Percentiles rank a stretch among this genome's conserved stretches.
Evolutionary conservation across 176 grass and related monocot genomes (phyloP).

Genomic region (Pharus latifolius): DNA sequence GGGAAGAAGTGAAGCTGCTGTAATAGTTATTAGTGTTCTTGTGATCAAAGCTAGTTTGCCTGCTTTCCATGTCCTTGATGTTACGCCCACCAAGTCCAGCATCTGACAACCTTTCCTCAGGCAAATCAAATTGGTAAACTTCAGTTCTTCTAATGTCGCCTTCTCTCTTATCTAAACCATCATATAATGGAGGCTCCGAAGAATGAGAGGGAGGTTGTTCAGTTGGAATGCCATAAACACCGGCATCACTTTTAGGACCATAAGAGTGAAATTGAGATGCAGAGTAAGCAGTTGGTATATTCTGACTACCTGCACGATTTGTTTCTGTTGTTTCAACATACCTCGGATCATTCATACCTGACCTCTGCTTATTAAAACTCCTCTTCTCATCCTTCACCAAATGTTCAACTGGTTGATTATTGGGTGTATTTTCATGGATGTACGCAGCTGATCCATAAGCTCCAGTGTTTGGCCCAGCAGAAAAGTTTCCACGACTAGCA

Average conservation of each 20-base stretch:
- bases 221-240: slow-evolving; percentile 18
- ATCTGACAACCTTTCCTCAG: slow-evolving; percentile 22
- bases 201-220: slow-evolving; percentile 16
- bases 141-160: slow-evolving; percentile 12
- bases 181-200: background rate
- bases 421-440: slow-evolving; percentile 5
- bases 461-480: slow-evolving; percentile 26
- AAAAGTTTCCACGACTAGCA: slow-evolving; percentile 66
- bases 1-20: slow-evolving; percentile 7
- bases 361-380: slow-evolving; percentile 19
- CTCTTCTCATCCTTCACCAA: slow-evolving; percentile 1
- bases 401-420: slow-evolving; percentile 19
- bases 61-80: slow-evolving; percentile 10
- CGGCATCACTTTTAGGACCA: background rate
- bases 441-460: slow-evolving; percentile 19
- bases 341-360: slow-evolving; percentile 21
- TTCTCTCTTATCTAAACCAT: slow-evolving; percentile 31
- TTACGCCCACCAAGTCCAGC: background rate
- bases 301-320: slow-evolving; percentile 1
- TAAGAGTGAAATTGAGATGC: slow-evolving; percentile 13
- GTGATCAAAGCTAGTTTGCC: slow-evolving; percentile 11
- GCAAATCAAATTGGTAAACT: slow-evolving; percentile 19
- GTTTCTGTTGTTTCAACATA: slow-evolving; percentile 18
- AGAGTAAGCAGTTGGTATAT: slow-evolving; percentile 7
- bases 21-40: slow-evolving; percentile 13